Evolutionary conservation across 441 rosid genomes (phyloP), one percentile per base, ranked within the genome.

Genomic region (Populus trichocarpa): DNA sequence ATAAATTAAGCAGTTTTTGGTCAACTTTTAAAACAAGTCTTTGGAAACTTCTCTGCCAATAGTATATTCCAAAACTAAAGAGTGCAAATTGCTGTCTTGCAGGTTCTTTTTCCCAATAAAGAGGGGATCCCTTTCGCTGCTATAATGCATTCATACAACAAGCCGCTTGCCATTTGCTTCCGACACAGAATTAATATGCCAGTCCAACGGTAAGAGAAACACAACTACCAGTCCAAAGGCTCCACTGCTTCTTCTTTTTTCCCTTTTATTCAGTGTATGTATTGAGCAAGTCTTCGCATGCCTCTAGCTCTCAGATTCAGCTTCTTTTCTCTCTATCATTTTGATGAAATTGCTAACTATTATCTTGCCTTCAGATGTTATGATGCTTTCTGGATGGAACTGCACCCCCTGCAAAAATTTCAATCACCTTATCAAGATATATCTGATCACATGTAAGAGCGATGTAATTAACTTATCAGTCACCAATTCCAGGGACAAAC

Each of bases 381-480:
- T 92, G 72, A 96, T 96, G 90, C 99, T 96, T 74, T 96, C 98
- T 0, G 97, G 99, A 88, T 92, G 97, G 84, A 96, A 96, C 73
- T 96, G 98, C 53, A 94, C 99, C 14, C 99, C 99, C 98, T 96
- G 90, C 82, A 80, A 72, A 53, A 64, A 40, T 64, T 33, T 9
- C 69, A 76, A 32, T 63, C 73, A 63, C 13, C 25, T 32, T 32
- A 18, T 25, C 23, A 20, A 28, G 36, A 30, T 30, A 30, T 4
- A 53, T 67, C 22, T 25, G 16, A 4, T n/a, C 46, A 71, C 46
- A 64, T 25, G 14, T 6, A 12, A 20, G 12, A 75, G 22, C 28
- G 9, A 35, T 5, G 61, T 18, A 53, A 53, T 16, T 16, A 53
- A 16, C 22, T 53, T 53, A 6, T 53, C 32, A 30, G 3, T 30